Base-by-base conservation (phyloP, 345 rosid species). In the Moricandia moricandioides region DNA sequence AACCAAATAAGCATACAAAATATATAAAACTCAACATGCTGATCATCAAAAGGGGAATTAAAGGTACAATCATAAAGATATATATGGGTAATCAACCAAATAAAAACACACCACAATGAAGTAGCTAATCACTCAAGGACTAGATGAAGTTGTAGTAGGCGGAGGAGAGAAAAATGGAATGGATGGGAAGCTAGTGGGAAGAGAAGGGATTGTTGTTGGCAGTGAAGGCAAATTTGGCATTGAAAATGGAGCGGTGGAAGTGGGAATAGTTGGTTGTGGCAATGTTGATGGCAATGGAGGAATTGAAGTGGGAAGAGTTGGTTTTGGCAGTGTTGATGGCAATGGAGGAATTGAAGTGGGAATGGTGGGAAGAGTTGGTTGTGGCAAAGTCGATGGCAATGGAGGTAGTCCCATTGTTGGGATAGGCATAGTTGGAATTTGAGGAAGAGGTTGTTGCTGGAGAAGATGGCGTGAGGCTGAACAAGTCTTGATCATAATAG, bases 401-500 rank as follows among this genome's bases (percentile, higher is more conserved):
- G 59, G 75, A 45, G 75, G 75, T 56, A 76, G 51, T 62, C 80
- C 80, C 75, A 45, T 63, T 6, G 43, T 54, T 1, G 80, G 80
- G 35, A 61, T 54, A 54, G 74, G 74, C 1, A 76, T 1, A 31
- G 18, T 76, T 12, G 79, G 79, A 56, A 69, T 69, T 24, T 76
- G 75, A 54, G 80, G 80, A 62, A 70, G 43, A 62, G 80, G 75
- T 40, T 69, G 74, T 62, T 76, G 75, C 33, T 69, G 80, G 51
- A 76, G 80, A 76, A 76, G 80, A 1, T 11, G 71, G 12, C 71
- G 71, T n/a, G 80, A 33, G 16, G 80, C 80, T 1, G 31, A 65
- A 21, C 72, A 65, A 16, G 71, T 70, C 17, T 65, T 43, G 43
- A 77, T 70, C 72, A 65, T 71, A 13, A 8, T 7, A 71, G 71